These are phyloP conservation scores for Heliocybe sulcata DNA, from an alignment of 1,284 basidiomycete species.

Conservation along the genomic window DNA sequence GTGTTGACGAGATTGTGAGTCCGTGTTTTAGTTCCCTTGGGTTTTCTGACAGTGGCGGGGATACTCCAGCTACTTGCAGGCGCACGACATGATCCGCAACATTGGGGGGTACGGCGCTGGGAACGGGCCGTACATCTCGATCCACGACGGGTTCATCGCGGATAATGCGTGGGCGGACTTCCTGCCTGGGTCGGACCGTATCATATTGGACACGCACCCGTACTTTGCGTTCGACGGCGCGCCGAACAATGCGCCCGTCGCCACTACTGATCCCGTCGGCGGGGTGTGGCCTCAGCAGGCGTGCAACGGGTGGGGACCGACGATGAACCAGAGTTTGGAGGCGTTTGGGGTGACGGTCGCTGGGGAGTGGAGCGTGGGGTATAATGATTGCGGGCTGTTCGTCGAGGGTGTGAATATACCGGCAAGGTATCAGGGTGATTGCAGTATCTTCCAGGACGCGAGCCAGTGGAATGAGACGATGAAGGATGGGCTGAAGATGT, in stretches of 20 bases:
- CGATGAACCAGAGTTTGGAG: slow-evolving; percentile 29
- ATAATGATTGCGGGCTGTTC: slow-evolving; percentile 66
- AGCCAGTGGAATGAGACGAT: slow-evolving; percentile 42
- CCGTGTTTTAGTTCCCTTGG: neutral
- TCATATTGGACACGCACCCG: slow-evolving; percentile 60
- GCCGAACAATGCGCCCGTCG: slow-evolving; percentile 27
- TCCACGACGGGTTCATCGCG: slow-evolving; percentile 57
- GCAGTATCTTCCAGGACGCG: slow-evolving; percentile 16
- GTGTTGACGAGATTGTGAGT: slow-evolving; percentile 37
- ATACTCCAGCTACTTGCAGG: slow-evolving; percentile 41
- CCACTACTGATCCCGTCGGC: slow-evolving; percentile 27
- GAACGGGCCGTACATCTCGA: slow-evolving; percentile 55
- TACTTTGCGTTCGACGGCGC: slow-evolving; percentile 42
- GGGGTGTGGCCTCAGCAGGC: slow-evolving; percentile 50
- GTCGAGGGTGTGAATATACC: slow-evolving; percentile 49
- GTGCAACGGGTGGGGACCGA: slow-evolving; percentile 45
- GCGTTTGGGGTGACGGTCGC: slow-evolving; percentile 61
- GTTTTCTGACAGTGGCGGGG: neutral
- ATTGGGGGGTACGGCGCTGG: slow-evolving; percentile 51
- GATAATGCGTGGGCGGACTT: slow-evolving; percentile 49
- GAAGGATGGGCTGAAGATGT: slow-evolving; percentile 49
- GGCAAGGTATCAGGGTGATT: slow-evolving; percentile 42
- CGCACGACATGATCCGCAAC: slow-evolving; percentile 57
- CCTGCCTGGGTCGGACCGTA: slow-evolving; percentile 56
- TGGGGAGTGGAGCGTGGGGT: slow-evolving; percentile 62